Evolutionary conservation across 148 eudicot genomes (phyloP).

Genomic region (Amaranthus cruentus): DNA sequence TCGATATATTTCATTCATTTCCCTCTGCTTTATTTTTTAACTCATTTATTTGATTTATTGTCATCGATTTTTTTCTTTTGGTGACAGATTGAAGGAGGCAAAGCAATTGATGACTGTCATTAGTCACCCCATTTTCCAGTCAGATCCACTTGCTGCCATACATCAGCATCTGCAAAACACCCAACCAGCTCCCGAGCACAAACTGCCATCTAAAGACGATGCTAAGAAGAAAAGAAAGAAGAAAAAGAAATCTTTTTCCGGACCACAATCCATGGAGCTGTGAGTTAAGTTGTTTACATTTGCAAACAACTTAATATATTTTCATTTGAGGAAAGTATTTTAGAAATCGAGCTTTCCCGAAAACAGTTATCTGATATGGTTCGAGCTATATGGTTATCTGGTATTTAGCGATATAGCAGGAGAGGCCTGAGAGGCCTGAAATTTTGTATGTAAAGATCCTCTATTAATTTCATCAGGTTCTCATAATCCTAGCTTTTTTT

Average conservation of each 20-base stretch:
- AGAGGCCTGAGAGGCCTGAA: background rate
- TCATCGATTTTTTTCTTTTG: background rate
- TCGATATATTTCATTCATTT: background rate
- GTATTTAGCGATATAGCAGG: no score
- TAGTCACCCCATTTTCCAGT: constrained; percentile 52
- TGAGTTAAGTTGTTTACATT: constrained; percentile 10
- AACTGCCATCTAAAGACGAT: constrained; percentile 32
- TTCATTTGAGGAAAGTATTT: background rate
- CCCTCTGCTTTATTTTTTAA: background rate
- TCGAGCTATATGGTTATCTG: no score
- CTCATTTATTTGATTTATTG: background rate
- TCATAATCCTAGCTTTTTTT: background rate
- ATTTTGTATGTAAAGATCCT: constrained; percentile 8
- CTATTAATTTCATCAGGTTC: background rate
- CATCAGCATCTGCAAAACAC: constrained; percentile 74
- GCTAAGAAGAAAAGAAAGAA: constrained; percentile 58
- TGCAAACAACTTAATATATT: background rate
- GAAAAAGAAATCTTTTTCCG: constrained; percentile 43
- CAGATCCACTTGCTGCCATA: constrained; percentile 76
- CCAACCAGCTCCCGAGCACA: constrained; percentile 56
- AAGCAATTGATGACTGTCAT: constrained; percentile 55
- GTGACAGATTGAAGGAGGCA: constrained; percentile 64
- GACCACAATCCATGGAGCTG: constrained; percentile 59
- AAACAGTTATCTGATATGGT: background rate
- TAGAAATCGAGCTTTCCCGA: background rate